Evolutionary conservation across 495 filamentous ascomycete genomes (phyloP).

Genomic region (Xylaria grammica): DNA sequence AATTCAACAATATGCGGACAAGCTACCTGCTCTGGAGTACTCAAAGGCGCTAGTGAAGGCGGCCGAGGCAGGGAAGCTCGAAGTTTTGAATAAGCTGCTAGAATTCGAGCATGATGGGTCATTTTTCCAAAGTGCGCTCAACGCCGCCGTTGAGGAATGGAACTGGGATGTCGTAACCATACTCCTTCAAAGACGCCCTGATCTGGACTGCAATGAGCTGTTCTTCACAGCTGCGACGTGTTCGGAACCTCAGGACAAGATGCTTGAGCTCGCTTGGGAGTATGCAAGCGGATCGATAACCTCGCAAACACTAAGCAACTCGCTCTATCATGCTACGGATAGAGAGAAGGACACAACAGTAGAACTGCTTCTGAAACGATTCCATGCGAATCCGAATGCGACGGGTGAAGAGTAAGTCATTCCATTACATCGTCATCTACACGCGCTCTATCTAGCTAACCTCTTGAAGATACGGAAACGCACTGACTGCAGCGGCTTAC

Average conservation of each 20-base stretch:
- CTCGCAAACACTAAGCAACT: slow-evolving; percentile 26
- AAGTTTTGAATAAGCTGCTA: slow-evolving; percentile 37
- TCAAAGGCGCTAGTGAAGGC: slow-evolving; percentile 37
- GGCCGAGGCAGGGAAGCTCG: slow-evolving; percentile 34
- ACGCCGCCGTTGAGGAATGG: slow-evolving; percentile 31
- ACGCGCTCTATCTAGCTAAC: slow-evolving; percentile 19
- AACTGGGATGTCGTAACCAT: slow-evolving; percentile 37
- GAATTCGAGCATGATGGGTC: slow-evolving; percentile 31
- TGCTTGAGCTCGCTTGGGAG: slow-evolving; percentile 34
- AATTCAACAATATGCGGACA: slow-evolving; percentile 33
- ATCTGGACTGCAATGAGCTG: slow-evolving; percentile 30
- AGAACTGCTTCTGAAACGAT: slow-evolving; percentile 33
- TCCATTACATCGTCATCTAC: not conserved
- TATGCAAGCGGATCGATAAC: slow-evolving; percentile 31
- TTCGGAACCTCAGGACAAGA: slow-evolving; percentile 33
- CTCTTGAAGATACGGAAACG: slow-evolving; percentile 36
- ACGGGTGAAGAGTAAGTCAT: slow-evolving; percentile 36
- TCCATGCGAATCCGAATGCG: slow-evolving; percentile 36
- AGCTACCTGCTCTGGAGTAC: slow-evolving; percentile 34
- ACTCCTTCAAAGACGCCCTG: slow-evolving; percentile 29
- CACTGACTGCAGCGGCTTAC: slow-evolving; percentile 36
- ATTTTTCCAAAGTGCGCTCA: slow-evolving; percentile 35
- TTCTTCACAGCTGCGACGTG: slow-evolving; percentile 35
- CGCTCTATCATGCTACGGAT: slow-evolving; percentile 39
- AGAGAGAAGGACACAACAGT: slow-evolving; percentile 38